Evolutionary conservation across 441 rosid species (phyloP).

Genomic region (Syzygium malaccense): DNA sequence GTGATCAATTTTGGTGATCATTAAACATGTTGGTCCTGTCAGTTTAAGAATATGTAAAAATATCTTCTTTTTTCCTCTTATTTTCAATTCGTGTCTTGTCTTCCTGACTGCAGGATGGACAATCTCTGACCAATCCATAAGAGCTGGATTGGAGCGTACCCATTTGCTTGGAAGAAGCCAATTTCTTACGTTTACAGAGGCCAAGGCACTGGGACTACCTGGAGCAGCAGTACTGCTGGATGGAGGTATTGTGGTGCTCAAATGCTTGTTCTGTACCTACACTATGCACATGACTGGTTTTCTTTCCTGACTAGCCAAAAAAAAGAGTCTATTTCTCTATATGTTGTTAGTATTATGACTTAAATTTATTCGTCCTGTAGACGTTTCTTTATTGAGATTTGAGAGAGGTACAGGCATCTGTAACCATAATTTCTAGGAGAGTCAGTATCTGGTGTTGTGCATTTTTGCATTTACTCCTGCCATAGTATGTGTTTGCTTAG

Average conservation of each 20-base stretch:
- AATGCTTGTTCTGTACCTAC: not conserved
- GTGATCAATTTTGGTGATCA: not conserved
- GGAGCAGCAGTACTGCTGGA: constrained; percentile 72
- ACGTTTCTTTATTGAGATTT: not conserved
- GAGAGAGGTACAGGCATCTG: not conserved
- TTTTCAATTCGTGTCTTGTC: not conserved
- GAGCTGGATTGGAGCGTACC: constrained; percentile 67
- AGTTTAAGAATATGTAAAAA: not conserved
- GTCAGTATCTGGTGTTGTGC: not conserved
- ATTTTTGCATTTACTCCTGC: not conserved
- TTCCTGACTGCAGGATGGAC: constrained; percentile 46
- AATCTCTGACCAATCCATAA: constrained; percentile 58
- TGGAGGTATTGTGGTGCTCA: constrained; percentile 46
- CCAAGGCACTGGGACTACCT: constrained; percentile 44
- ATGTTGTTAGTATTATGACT: not conserved
- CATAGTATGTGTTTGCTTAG: not conserved
- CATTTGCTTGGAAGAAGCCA: constrained; percentile 81
- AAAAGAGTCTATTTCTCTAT: not conserved
- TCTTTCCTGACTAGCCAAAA: not conserved
- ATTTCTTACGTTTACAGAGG: constrained; percentile 51
- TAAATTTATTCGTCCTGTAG: not conserved
- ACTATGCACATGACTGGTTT: not conserved
- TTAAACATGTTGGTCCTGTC: not conserved
- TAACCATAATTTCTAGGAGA: not conserved
- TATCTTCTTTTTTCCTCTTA: not conserved